These are phyloP conservation scores for Tritrichomonas foetus DNA, from an alignment of 208 protist genomes.

Conservation along the genomic window DNA sequence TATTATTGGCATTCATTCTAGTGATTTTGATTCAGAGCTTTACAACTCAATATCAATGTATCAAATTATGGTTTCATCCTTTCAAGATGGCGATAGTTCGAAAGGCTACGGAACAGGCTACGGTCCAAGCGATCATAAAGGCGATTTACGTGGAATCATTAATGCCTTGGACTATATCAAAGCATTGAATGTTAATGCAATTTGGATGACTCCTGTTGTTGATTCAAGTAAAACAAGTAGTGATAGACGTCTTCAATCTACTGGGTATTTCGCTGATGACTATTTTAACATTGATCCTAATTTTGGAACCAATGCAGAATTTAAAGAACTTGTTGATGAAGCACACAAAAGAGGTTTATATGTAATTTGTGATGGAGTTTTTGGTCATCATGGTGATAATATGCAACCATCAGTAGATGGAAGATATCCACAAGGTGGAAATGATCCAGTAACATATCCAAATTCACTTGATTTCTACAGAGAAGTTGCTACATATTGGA, in stretches of 20 bases:
- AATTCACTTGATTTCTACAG: not conserved
- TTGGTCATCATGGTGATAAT: not conserved
- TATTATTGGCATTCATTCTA: too few species aligned
- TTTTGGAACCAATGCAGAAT: not conserved
- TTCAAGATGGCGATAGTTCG: not conserved
- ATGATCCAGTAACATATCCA: constrained; percentile 19
- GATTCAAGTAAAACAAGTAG: not conserved
- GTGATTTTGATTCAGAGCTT: too few species aligned
- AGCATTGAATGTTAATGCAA: not conserved
- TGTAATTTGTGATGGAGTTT: constrained; percentile 1
- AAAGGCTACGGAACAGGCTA: not conserved
- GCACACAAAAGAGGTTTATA: not conserved
- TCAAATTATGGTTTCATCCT: constrained; percentile 31
- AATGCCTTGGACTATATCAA: not conserved
- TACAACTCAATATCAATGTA: not conserved
- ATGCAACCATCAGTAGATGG: not conserved
- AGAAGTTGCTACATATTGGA: constrained; percentile 36
- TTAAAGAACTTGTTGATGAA: not conserved
- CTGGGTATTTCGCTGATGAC: not conserved
- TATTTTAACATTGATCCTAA: constrained; percentile 15
- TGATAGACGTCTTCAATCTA: not conserved
- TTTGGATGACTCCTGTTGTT: constrained; percentile 38
- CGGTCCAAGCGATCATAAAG: not conserved
- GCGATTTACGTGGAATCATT: not conserved
- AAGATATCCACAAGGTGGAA: not conserved